Evolutionary conservation across 345 rosid species (phyloP), one percentile per base, ranked within the genome.

Genomic region (Adansonia digitata): DNA sequence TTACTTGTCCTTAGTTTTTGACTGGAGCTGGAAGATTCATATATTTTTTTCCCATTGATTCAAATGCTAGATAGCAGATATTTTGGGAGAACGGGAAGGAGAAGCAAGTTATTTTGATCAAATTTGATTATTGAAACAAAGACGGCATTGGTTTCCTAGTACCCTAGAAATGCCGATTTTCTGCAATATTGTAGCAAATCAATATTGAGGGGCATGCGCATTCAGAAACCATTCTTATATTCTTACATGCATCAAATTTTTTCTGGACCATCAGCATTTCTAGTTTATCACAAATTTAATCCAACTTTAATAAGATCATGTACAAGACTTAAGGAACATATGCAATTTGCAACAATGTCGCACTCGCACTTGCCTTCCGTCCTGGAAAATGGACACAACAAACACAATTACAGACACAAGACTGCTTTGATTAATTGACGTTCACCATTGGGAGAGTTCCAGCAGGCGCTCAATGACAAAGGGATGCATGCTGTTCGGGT

Each of bases 361-460:
- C 63, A 53, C 55, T 83, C 73, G 76, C 60, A 48, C 61, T 76
- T 76, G 77, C 82, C 55, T 48, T 72, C 74, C 86, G 85, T 85
- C 86, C 74, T 72, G 80, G 80, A 64, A 76, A 78, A 79, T 74
- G 85, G 86, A 81, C 71, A 81, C 91, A 87, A 51, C 70, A 69
- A 75, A 68, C 78, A 77, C 73, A 70, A 69, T 80, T 45, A 56
- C 73, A 77, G 68, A 62, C 52, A 77, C 71, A 79, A n/a, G n/a
- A n/a, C n/a, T n/a, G 69, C 62, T 66, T 83, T 78, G 76, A 75
- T 79, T 80, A 78, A 86, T 79, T 71, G 46, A n/a, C 73, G 35
- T 26, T 26, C 61, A 24, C 61, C 61, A 3, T 56, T 56, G 31
- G 34, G 34, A 10, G 26, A 0, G 31, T 56, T 56, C 61, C 17